A percentile compares a stretch with the other conserved stretches of the same genome.
Conservation (phyloP, 2,329 filamentous ascomycete genomes). For the Lasiodiplodia citricola region DNA sequence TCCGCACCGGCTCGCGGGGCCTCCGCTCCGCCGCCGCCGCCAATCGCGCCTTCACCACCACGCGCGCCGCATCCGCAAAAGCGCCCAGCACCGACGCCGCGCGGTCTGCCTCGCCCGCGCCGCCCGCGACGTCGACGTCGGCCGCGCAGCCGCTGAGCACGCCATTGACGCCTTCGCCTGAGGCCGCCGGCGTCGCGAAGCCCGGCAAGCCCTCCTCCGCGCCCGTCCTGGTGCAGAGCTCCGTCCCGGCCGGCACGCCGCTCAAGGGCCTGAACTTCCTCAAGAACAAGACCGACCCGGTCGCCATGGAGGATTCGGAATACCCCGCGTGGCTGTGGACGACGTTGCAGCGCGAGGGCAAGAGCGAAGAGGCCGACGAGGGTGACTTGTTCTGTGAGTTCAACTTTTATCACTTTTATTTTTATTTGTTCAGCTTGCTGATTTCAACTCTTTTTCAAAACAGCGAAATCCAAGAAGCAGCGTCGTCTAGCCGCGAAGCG, state of each 20-base stretch:
- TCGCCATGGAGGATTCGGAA: constrained; percentile 74
- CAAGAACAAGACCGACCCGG: constrained; percentile 74
- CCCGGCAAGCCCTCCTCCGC: constrained; percentile 39
- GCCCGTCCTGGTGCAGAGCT: constrained; percentile 43
- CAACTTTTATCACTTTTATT: background rate
- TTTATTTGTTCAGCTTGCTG: background rate
- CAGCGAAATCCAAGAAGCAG: constrained; percentile 86
- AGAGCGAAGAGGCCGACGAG: constrained; percentile 57
- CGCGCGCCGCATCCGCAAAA: constrained; percentile 36
- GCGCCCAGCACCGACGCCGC: constrained; percentile 36
- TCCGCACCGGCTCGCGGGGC: constrained; percentile 40
- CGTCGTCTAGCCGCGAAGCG: constrained; percentile 72
- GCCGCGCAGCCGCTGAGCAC: constrained; percentile 54
- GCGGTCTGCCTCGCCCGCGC: constrained; percentile 36
- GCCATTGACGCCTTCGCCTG: constrained; percentile 39
- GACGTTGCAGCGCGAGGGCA: constrained; percentile 67
- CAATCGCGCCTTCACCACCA: constrained; percentile 28
- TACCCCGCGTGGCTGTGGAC: constrained; percentile 85
- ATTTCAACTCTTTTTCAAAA: background rate
- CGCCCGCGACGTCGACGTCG: constrained; percentile 51
- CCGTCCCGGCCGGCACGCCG: constrained; percentile 70
- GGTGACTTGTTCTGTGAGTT: constrained; percentile 81
- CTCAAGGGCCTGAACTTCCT: constrained; percentile 78
- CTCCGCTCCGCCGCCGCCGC: constrained; percentile 24
- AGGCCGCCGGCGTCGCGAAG: constrained; percentile 36